These are phyloP conservation scores for Penicillium sp. DNA, from an alignment of 2,329 filamentous ascomycete genomes.

Conservation along the genomic window DNA sequence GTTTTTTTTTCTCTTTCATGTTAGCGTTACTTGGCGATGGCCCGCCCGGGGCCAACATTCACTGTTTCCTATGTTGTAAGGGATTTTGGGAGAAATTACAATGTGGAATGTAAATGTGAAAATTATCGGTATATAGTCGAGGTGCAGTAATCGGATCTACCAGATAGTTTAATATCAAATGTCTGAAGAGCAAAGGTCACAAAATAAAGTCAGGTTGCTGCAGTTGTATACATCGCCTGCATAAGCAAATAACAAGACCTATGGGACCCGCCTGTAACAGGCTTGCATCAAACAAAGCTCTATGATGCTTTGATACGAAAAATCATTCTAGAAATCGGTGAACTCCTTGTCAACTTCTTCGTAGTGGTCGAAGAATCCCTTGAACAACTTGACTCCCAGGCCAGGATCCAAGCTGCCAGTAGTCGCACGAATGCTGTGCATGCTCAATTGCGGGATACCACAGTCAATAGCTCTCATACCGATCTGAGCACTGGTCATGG, in stretches of 20 bases:
- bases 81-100: not conserved
- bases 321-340: conserved; percentile 34
- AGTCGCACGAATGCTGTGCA: conserved; percentile 90
- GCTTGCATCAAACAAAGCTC: not conserved
- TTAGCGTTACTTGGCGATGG: no score
- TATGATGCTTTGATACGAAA: not conserved
- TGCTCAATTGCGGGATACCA: conserved; percentile 85
- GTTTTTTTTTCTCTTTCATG: not conserved
- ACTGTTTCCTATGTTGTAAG: not conserved
- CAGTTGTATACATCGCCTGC: not conserved
- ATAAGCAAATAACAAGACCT: not conserved
- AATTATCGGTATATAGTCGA: conserved; percentile 9
- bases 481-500: conserved; percentile 76
- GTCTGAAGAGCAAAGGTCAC: not conserved
- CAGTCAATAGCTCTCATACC: conserved; percentile 83
- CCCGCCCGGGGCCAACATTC: not conserved
- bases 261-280: not conserved
- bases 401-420: conserved; percentile 84
- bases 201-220: not conserved
- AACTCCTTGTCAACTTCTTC: conserved; percentile 84
- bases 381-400: conserved; percentile 81
- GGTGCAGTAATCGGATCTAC: not conserved
- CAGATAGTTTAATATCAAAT: conserved; percentile 1
- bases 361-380: conserved; percentile 83
- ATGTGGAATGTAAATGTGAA: not conserved